A percentile compares a stretch with the other conserved stretches of the same genome.
Conservation (phyloP, 352 stramenopile genomes). For the Globisporangium canariense region DNA sequence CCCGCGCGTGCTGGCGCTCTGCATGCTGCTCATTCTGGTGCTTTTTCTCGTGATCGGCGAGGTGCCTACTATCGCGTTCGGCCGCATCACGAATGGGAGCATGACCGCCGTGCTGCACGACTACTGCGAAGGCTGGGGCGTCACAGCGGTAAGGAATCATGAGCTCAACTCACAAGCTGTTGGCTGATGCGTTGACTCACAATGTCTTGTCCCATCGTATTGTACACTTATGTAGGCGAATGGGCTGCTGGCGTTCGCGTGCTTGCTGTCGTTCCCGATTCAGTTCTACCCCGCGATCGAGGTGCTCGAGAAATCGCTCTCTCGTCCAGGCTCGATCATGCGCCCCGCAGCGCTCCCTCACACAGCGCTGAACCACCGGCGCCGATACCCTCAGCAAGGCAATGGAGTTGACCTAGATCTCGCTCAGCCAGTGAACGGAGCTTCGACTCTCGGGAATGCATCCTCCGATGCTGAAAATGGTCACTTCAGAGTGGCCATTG, state of each 20-base stretch:
- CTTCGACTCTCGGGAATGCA: background rate
- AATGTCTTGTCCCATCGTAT: background rate
- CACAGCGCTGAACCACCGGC: slow-evolving; percentile 11
- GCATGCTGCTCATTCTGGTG: slow-evolving; percentile 68
- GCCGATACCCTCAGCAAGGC: background rate
- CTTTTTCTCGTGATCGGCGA: slow-evolving; percentile 76
- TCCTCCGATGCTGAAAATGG: slow-evolving; percentile 4
- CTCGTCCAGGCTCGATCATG: slow-evolving; percentile 42
- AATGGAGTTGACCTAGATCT: background rate
- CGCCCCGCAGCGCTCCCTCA: slow-evolving; percentile 29
- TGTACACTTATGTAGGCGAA: slow-evolving; percentile 39
- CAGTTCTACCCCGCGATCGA: slow-evolving; percentile 80
- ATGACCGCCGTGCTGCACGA: slow-evolving; percentile 75
- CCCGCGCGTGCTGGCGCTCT: slow-evolving; percentile 43
- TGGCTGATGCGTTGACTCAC: background rate
- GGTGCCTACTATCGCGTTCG: slow-evolving; percentile 66
- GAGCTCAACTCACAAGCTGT: background rate
- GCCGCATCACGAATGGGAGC: slow-evolving; percentile 66
- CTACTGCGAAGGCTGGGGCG: slow-evolving; percentile 68
- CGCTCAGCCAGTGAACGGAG: background rate
- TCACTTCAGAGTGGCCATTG: background rate
- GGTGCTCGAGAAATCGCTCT: slow-evolving; percentile 60
- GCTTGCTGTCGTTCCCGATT: slow-evolving; percentile 75
- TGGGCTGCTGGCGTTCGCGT: slow-evolving; percentile 65
- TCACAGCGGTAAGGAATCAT: slow-evolving; percentile 37